Evolutionary conservation across 192 early-diverging fungal species (phyloP), one percentile per base, ranked within the genome.

Genomic region (Coemansia sp.): DNA sequence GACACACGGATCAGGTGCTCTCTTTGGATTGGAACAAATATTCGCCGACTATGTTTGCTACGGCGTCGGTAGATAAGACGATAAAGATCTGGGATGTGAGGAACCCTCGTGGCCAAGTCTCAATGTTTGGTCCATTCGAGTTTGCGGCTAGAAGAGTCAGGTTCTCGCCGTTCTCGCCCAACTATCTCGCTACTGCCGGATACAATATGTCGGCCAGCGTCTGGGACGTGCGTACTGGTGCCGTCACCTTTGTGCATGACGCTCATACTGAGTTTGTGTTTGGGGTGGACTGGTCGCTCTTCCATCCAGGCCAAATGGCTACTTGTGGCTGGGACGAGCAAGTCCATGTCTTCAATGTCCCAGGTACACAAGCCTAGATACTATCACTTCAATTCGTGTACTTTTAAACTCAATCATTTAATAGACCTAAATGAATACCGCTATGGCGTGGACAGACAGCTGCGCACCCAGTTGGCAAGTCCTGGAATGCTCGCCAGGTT

Each of bases 1-100:
- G 95, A 22, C 98, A 99, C 76, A 76, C 78, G 31, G 90, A 91
- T 65, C 96, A 99, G 79, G 87, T 96, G 7, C 83, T 99, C 18
- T 91, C 95, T 7, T 70, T 97, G 62, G 98, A 99, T 69, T 99
- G 97, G 97, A 97, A 97, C 82, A 99, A 99, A 78, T 99, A 99
- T 77, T 85, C 90, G 41, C 88, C 91, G 7, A 79, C 94, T 67
- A 83, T 86, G 18, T 70, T 99, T n/a, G 94, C 92, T 7, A 96
- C 97, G 3, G 94, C 93, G 2, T 93, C 91, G 41, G 94, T 95
- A 3, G 98, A 99, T 75, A 86, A 90, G 49, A 91, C 90, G 3
- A 87, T 98, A 71, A 94, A 94, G 74, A 86, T 96, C 31, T 99
- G 95, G 95, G 98, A 99, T 80, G 68, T 94, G 16, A 91, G 96